Conservation (phyloP, 2,329 filamentous ascomycete species). For the Septoria petroselini region DNA sequence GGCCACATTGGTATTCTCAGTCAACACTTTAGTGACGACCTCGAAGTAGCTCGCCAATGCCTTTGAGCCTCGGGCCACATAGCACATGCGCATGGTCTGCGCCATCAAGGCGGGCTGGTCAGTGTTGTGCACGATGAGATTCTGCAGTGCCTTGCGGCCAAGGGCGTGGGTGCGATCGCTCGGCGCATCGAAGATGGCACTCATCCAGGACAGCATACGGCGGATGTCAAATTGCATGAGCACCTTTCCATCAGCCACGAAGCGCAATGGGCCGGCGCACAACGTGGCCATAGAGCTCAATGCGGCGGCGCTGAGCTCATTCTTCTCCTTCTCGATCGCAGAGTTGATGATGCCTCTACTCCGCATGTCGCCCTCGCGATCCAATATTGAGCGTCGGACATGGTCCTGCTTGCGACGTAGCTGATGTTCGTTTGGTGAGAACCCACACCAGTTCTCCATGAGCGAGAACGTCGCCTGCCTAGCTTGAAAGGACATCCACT, state of each 20-base stretch:
- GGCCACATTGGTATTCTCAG: constrained; percentile 75
- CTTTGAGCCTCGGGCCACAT: constrained; percentile 68
- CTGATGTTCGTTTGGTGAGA: constrained; percentile 83
- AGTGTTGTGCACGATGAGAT: constrained; percentile 85
- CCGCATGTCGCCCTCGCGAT: constrained; percentile 68
- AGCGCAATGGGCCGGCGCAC: constrained; percentile 76
- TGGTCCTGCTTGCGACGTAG: constrained; percentile 79
- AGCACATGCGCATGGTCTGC: constrained; percentile 88
- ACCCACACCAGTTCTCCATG: constrained; percentile 99
- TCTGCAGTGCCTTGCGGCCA: constrained; percentile 81
- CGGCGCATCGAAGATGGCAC: constrained; percentile 85
- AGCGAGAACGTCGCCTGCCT: constrained; percentile 91
- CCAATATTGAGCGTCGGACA: constrained; percentile 80
- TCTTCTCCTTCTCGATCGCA: constrained; percentile 95
- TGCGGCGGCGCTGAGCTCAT: constrained; percentile 83
- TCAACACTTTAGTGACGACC: constrained; percentile 82
- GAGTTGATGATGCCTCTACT: constrained; percentile 78
- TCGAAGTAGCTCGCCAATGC: constrained; percentile 93
- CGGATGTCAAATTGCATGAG: constrained; percentile 86
- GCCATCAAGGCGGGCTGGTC: constrained; percentile 82
- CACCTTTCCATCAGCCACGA: constrained; percentile 84
- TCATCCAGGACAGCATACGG: constrained; percentile 91
- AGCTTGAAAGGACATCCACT: constrained; percentile 97
- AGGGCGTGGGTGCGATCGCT: constrained; percentile 92
- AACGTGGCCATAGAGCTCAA: constrained; percentile 93